Conservation (phyloP, 352 stramenopile genomes). For the Globisporangium uncinulatum region DNA sequence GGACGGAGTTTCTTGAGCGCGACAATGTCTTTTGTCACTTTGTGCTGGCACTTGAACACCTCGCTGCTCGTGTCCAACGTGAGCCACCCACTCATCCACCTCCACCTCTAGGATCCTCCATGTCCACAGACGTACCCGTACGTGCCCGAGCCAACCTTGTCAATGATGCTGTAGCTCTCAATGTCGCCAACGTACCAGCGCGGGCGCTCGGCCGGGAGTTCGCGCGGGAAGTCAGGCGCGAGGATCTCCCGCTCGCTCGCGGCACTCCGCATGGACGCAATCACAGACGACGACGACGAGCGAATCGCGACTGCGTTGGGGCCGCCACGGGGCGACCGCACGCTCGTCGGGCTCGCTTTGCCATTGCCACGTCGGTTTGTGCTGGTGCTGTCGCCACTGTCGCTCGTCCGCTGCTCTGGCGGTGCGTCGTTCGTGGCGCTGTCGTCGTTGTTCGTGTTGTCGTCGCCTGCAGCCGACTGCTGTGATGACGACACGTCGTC, state of each 20-base stretch:
- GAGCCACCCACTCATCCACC: no score
- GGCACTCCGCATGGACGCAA: conserved; percentile 64
- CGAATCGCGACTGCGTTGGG: conserved; percentile 13
- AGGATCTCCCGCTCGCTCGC: conserved; percentile 74
- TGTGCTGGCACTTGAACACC: conserved; percentile 87
- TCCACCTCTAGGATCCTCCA: no score
- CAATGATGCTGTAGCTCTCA: conserved; percentile 85
- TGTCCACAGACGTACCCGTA: conserved; percentile 53
- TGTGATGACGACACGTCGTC: not conserved
- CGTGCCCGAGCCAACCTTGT: conserved; percentile 81
- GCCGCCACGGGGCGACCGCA: conserved; percentile 6
- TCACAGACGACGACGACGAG: conserved; percentile 45
- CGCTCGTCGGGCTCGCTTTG: not conserved
- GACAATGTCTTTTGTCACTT: conserved; percentile 83
- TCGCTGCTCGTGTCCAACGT: conserved; percentile 31
- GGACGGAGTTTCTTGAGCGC: conserved; percentile 81
- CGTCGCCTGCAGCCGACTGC: conserved; percentile 11
- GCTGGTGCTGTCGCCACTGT: not conserved
- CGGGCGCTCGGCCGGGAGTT: conserved; percentile 32
- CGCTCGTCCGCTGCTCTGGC: not conserved
- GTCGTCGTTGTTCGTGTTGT: conserved; percentile 12
- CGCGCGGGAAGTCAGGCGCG: conserved; percentile 31
- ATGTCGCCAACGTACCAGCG: conserved; percentile 85
- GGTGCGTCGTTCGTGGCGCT: not conserved
- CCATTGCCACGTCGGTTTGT: not conserved